phyloP scores from a whole-genome alignment of 2,329 filamentous ascomycete species.

The Sclerotinia spermophila region DNA sequence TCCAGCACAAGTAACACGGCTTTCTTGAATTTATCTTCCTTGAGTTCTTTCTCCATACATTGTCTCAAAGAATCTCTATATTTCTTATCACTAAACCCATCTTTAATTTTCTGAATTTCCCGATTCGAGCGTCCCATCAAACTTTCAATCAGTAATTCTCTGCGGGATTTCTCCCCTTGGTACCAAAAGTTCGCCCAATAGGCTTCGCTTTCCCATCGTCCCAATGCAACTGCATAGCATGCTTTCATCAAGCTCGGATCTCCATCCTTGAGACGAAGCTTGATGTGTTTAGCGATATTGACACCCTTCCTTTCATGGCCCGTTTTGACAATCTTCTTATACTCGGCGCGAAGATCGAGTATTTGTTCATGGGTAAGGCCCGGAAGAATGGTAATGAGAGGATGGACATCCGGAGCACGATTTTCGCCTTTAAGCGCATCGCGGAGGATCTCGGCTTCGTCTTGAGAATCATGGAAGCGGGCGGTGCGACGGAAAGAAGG shows the following conservation, averaged over 20 bases:
- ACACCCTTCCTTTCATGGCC: constrained; percentile 70
- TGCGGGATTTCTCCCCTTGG: constrained; percentile 76
- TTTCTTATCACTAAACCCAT: constrained; percentile 85
- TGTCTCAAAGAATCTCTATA: constrained; percentile 75
- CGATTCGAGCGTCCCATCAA: constrained; percentile 85
- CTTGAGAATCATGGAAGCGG: constrained; percentile 79
- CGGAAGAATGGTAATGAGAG: constrained; percentile 80
- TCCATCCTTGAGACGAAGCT: constrained; percentile 68
- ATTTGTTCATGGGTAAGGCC: constrained; percentile 83
- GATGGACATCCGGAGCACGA: constrained; percentile 59
- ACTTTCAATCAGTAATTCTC: constrained; percentile 87
- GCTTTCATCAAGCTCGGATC: constrained; percentile 80
- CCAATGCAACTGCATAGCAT: constrained; percentile 84
- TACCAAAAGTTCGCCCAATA: constrained; percentile 99
- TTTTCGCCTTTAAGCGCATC: constrained; percentile 62
- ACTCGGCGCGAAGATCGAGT: constrained; percentile 78
- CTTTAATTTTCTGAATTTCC: constrained; percentile 85
- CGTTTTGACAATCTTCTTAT: constrained; percentile 85
- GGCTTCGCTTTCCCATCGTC: constrained; percentile 86
- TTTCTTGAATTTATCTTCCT: constrained; percentile 92
- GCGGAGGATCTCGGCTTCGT: constrained; percentile 73
- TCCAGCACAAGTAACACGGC: constrained; percentile 82
- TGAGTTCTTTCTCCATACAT: constrained; percentile 90
- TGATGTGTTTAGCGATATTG: constrained; percentile 83
- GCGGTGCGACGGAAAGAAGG: constrained; percentile 49